Conservation (phyloP, 139 green algal species). For the Chlorella vulgaris region DNA sequence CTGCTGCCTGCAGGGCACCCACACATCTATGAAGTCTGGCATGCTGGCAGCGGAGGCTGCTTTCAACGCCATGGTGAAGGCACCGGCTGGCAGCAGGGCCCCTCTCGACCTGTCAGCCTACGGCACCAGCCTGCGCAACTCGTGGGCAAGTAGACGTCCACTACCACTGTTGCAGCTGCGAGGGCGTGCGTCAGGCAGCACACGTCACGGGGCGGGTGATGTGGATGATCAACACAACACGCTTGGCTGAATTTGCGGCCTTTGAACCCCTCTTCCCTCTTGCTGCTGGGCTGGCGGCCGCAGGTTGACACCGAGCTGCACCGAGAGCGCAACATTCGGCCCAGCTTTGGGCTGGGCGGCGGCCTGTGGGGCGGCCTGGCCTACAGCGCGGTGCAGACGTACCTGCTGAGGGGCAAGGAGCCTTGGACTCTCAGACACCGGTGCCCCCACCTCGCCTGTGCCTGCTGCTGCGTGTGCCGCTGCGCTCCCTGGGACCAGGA, state of each 20-base stretch:
- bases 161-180: too few species aligned
- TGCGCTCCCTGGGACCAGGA: not conserved
- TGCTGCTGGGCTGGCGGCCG: too few species aligned
- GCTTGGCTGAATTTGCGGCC: too few species aligned
- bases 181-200: too few species aligned
- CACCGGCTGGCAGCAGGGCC: not conserved
- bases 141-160: conserved; percentile 60
- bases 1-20: conserved; percentile 79
- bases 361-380: conserved; percentile 67
- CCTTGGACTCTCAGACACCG: conserved; percentile 88
- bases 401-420: conserved; percentile 72
- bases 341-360: conserved; percentile 59
- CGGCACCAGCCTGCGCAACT: conserved; percentile 52
- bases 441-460: conserved; percentile 18
- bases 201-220: too few species aligned
- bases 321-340: conserved; percentile 82
- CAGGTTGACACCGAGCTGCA: conserved; percentile 62
- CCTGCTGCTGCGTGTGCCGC: not conserved
- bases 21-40: conserved; percentile 94
- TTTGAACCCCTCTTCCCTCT: too few species aligned
- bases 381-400: conserved; percentile 78
- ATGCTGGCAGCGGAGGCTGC: conserved; percentile 86
- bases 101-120: conserved; percentile 66
- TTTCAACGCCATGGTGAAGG: conserved; percentile 56
- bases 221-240: too few species aligned